These are phyloP conservation scores for Chrysanthemum lavandulifolium DNA, from an alignment of 129 eudicot species.

Conservation along the genomic window DNA sequence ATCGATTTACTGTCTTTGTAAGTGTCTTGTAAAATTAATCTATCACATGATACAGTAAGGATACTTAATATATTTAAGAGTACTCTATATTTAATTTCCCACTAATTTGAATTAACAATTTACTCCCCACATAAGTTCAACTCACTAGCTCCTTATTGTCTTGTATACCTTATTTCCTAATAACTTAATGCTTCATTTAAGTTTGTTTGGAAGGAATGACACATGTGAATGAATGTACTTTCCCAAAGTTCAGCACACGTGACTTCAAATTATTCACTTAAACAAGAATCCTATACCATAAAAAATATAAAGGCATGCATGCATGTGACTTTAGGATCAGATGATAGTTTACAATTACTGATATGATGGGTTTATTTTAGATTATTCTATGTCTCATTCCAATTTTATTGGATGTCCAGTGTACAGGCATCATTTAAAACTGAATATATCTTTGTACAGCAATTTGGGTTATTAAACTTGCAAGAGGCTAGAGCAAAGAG, in stretches of 20 bases:
- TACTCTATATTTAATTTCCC: neutral
- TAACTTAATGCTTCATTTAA: constrained; percentile 41
- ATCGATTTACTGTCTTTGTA: neutral
- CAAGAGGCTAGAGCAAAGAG: too few species aligned
- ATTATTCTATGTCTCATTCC: neutral
- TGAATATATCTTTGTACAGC: neutral
- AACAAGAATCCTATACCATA: constrained; percentile 32
- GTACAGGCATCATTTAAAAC: constrained; percentile 1
- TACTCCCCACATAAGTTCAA: constrained; percentile 21
- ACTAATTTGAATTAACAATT: neutral
- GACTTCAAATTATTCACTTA: constrained; percentile 33
- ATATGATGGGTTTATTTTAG: neutral
- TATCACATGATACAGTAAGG: neutral
- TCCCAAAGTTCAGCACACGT: constrained; percentile 52
- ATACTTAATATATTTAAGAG: neutral
- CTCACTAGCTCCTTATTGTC: constrained; percentile 7
- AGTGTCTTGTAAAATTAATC: neutral
- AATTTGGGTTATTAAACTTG: too few species aligned
- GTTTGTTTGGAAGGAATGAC: constrained; percentile 36
- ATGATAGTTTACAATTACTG: neutral
- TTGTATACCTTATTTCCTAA: constrained; percentile 22
- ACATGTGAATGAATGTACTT: constrained; percentile 83
- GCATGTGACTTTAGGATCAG: neutral
- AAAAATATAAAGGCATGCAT: neutral
- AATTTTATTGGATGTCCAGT: constrained; percentile 13